A percentile compares a stretch with the other conserved stretches of the same genome.
These are phyloP conservation scores for Fusarium austroafricanum DNA, from an alignment of 2,329 filamentous ascomycete genomes.

Conservation along the genomic window DNA sequence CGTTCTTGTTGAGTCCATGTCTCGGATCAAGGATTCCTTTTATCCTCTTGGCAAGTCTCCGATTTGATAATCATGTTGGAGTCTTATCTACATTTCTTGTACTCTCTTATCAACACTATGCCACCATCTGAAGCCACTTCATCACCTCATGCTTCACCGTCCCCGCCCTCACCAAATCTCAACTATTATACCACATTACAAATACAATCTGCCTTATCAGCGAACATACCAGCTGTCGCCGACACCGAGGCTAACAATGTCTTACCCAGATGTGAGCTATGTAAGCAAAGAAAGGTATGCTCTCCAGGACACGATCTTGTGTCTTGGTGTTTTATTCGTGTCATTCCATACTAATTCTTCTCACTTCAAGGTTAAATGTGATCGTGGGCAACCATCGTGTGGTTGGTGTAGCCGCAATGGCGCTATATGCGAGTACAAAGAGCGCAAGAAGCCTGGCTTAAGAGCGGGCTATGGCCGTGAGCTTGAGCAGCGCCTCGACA, in stretches of 20 bases:
- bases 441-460: conserved; percentile 74
- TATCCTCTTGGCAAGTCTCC: conserved; percentile 12
- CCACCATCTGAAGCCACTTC: conserved; percentile 29
- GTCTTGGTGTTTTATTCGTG: background rate
- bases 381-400: conserved; percentile 78
- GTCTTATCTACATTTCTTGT: conserved; percentile 40
- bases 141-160: conserved; percentile 30
- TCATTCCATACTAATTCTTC: conserved; percentile 17
- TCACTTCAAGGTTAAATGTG: conserved; percentile 74
- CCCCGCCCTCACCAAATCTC: conserved; percentile 27
- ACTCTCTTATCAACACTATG: conserved; percentile 37
- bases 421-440: conserved; percentile 74
- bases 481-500: conserved; percentile 77
- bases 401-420: conserved; percentile 75
- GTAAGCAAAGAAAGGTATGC: conserved; percentile 81
- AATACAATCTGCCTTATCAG: conserved; percentile 32
- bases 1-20: conserved; percentile 14
- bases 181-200: conserved; percentile 21
- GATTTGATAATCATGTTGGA: conserved; percentile 33
- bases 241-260: conserved; percentile 52
- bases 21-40: conserved; percentile 8
- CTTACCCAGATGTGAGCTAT: conserved; percentile 74
- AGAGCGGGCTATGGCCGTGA: conserved; percentile 78
- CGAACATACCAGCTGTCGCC: conserved; percentile 19
- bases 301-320: background rate